Evolutionary conservation across 2,329 filamentous ascomycete genomes (phyloP).

Genomic region (Pseudocercospora cruenta): DNA sequence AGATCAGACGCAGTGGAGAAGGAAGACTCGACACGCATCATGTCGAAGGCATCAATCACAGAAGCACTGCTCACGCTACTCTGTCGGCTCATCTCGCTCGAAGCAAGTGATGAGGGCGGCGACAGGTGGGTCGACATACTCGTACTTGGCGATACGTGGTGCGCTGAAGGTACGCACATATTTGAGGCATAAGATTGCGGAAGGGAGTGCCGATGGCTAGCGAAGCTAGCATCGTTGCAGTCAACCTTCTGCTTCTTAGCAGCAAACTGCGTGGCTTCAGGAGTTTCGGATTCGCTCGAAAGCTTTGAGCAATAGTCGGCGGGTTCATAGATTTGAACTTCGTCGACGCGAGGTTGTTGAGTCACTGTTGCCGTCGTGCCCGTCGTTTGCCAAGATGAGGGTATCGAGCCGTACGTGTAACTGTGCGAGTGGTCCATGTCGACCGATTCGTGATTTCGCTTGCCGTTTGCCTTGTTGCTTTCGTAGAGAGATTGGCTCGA

Average conservation of each 20-base stretch:
- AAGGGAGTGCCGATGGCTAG: slow-evolving; percentile 20
- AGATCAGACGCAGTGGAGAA: slow-evolving; percentile 37
- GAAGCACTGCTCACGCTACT: slow-evolving; percentile 47
- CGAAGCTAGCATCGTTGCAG: slow-evolving; percentile 18
- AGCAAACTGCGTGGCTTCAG: slow-evolving; percentile 24
- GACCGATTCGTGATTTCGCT: slow-evolving; percentile 29
- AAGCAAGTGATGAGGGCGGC: slow-evolving; percentile 31
- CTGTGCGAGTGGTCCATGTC: slow-evolving; percentile 30
- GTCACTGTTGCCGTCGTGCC: slow-evolving; percentile 36
- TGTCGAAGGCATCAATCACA: slow-evolving; percentile 47
- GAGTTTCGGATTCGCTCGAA: slow-evolving; percentile 25
- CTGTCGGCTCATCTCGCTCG: slow-evolving; percentile 49
- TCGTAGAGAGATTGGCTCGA: slow-evolving; percentile 15
- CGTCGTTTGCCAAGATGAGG: slow-evolving; percentile 20
- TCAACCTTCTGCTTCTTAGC: slow-evolving; percentile 33
- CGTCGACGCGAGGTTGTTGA: slow-evolving; percentile 19
- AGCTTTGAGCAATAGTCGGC: slow-evolving; percentile 36
- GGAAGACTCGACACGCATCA: slow-evolving; percentile 50
- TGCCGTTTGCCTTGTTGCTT: slow-evolving; percentile 29
- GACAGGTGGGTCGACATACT: slow-evolving; percentile 36
- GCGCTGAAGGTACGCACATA: slow-evolving; percentile 26
- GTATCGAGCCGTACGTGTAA: slow-evolving; percentile 31
- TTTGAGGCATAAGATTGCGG: slow-evolving; percentile 23
- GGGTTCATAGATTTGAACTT: slow-evolving; percentile 33
- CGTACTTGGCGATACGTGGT: slow-evolving; percentile 32